These are phyloP conservation scores for Stagonosporopsis chrysanthemi DNA, from an alignment of 2,329 filamentous ascomycete species.

Conservation along the genomic window DNA sequence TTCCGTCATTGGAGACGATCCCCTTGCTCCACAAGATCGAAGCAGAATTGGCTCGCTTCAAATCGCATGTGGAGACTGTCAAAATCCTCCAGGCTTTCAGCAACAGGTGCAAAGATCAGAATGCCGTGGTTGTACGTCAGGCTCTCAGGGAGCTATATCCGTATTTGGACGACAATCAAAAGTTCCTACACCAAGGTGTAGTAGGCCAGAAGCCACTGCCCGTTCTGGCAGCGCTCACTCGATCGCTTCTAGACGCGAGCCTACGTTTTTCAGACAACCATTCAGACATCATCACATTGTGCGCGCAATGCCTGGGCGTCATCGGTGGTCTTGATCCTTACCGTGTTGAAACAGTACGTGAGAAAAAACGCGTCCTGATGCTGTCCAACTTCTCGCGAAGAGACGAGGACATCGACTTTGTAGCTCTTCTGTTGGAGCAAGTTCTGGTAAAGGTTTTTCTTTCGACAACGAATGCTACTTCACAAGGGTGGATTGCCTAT, in stretches of 20 bases:
- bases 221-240: slow-evolving; percentile 73
- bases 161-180: slow-evolving; percentile 77
- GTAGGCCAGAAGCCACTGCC: slow-evolving; percentile 84
- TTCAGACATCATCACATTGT: slow-evolving; percentile 72
- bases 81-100: slow-evolving; percentile 75
- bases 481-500: slow-evolving; percentile 91
- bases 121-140: slow-evolving; percentile 82
- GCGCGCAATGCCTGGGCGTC: slow-evolving; percentile 83
- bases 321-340: slow-evolving; percentile 94
- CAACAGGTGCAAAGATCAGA: slow-evolving; percentile 80
- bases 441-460: slow-evolving; percentile 91
- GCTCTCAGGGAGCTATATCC: slow-evolving; percentile 78
- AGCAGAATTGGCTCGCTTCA: slow-evolving; percentile 68
- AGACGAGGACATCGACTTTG: slow-evolving; percentile 84
- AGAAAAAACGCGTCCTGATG: slow-evolving; percentile 84
- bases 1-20: slow-evolving; percentile 80
- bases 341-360: slow-evolving; percentile 79
- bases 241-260: slow-evolving; percentile 84
- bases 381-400: slow-evolving; percentile 82
- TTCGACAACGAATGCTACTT: slow-evolving; percentile 83
- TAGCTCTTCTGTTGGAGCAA: slow-evolving; percentile 83
- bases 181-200: slow-evolving; percentile 78
- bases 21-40: slow-evolving; percentile 74
- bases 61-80: slow-evolving; percentile 69
- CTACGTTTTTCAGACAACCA: slow-evolving; percentile 78